Evolutionary conservation across 1,284 basidiomycete genomes (phyloP).

Genomic region (Singerocomus rubriflavus): DNA sequence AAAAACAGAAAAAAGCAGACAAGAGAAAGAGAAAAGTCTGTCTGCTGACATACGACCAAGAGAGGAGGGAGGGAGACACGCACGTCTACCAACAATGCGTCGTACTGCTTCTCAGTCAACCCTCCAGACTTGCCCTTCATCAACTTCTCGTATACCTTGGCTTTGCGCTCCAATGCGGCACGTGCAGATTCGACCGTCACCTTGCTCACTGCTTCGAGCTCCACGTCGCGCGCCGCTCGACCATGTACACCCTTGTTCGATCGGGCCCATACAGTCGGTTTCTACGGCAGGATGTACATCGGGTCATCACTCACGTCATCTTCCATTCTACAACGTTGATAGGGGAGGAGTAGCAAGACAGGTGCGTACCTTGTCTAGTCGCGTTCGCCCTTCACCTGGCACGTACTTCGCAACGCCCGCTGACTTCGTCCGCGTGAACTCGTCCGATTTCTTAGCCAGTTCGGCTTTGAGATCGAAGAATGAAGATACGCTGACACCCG

Average conservation of each 20-base stretch:
- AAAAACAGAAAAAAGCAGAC: not conserved
- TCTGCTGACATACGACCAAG: not conserved
- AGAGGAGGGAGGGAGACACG: conserved; percentile 30
- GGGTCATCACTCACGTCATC: not conserved
- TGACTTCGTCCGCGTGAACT: conserved; percentile 57
- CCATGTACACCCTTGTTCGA: conserved; percentile 68
- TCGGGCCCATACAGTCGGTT: conserved; percentile 67
- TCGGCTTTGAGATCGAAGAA: conserved; percentile 78
- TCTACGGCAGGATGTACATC: conserved; percentile 40
- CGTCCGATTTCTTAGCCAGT: conserved; percentile 62
- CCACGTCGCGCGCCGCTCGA: conserved; percentile 61
- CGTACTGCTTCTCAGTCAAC: conserved; percentile 73
- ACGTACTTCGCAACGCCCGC: conserved; percentile 49
- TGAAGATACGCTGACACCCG: conserved; percentile 65
- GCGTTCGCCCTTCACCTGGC: conserved; percentile 52
- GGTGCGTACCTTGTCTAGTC: conserved; percentile 57
- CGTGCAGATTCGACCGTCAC: conserved; percentile 69
- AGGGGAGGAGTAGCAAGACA: not conserved
- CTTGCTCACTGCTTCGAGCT: conserved; percentile 61
- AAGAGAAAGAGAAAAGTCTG: too few relatives aligned
- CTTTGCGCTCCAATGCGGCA: conserved; percentile 73
- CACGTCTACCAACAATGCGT: conserved; percentile 81
- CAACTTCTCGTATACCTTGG: conserved; percentile 79
- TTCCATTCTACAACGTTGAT: not conserved
- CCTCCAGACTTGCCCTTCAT: conserved; percentile 79